Base-by-base conservation (phyloP, 331 rosid genomes). In the Rhamnella rubrinervis region DNA sequence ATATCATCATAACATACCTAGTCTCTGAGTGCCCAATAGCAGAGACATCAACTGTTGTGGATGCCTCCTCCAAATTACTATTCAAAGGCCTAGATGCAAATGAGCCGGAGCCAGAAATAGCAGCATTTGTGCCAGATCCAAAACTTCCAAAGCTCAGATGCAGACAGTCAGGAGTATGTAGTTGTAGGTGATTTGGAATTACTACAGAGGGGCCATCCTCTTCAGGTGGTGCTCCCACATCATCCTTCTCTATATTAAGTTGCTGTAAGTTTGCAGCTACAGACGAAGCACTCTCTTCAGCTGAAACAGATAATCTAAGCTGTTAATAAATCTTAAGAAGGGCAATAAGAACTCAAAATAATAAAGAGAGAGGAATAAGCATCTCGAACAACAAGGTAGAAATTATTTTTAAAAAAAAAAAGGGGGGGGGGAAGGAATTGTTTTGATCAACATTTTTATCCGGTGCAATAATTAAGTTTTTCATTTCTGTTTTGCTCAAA, bases 111-210 rank as follows among this genome's bases (percentile, higher is more conserved):
- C 73, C 84, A 40, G 91, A 39, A 81, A 81, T 59, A 62, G 80
- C 19, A 53, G 88, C 64, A 59, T 85, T 75, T 10, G 82, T 64
- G 28, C 85, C 86, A n/a, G 93, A 57, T 79, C 99, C 96, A 82
- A 95, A 95, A 77, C 99, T 95, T 67, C 99, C 99, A 77, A 95
- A 95, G 81, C 99, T 95, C 88, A 95, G 72, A 59, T 85, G 86
- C 66, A 95, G 83, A 88, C 97, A 92, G 44, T 91, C 99, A 21
- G 96, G 85, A 56, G 93, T 80, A 82, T 95, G 99, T 40, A 86
- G 84, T 72, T 89, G 99, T 49, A 95, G 83, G 79, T 95, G 99
- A 81, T 88, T 81, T 51, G 99, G 99, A 82, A 95, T 95, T 52
- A 95, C 84, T 55, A 95, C 93, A 79, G 88, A 78, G 80, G 96